phyloP scores from a whole-genome alignment of 2,329 filamentous ascomycete genomes.

The Colletotrichum limetticola region DNA sequence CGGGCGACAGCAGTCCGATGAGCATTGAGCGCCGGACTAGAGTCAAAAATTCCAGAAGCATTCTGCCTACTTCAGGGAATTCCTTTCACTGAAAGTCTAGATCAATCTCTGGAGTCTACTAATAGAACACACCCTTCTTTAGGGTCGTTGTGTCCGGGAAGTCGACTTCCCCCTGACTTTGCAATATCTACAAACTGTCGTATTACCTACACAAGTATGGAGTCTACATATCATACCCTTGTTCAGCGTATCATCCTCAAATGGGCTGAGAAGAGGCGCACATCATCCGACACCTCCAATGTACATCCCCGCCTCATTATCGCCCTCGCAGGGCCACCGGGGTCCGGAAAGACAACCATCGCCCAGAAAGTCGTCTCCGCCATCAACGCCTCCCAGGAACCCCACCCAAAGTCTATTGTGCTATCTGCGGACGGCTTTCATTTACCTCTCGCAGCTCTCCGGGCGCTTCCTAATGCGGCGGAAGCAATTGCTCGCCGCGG shows the following conservation, averaged over 20 bases:
- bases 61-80: too few species aligned
- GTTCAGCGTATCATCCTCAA: constrained; percentile 36
- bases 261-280: constrained; percentile 37
- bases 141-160: too few species aligned
- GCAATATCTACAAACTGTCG: not conserved
- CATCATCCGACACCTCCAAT: not conserved
- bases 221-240: constrained; percentile 39
- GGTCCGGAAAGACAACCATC: constrained; percentile 45
- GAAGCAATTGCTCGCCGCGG: constrained; percentile 42
- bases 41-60: not conserved
- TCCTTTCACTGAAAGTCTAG: not conserved
- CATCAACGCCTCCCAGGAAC: constrained; percentile 1
- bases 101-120: not conserved
- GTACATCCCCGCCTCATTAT: constrained; percentile 39
- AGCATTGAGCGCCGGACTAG: not conserved
- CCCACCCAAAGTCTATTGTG: constrained; percentile 18
- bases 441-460: constrained; percentile 38
- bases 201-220: constrained; percentile 34
- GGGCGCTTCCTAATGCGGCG: constrained; percentile 37
- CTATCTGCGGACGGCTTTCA: constrained; percentile 44
- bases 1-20: constrained; percentile 23
- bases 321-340: constrained; percentile 45
- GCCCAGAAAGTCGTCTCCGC: constrained; percentile 37
- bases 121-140: not conserved
- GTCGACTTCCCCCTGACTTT: too few species aligned